Conservation (phyloP, 148 eudicot genomes). For the Mesembryanthemum crystallinum region DNA sequence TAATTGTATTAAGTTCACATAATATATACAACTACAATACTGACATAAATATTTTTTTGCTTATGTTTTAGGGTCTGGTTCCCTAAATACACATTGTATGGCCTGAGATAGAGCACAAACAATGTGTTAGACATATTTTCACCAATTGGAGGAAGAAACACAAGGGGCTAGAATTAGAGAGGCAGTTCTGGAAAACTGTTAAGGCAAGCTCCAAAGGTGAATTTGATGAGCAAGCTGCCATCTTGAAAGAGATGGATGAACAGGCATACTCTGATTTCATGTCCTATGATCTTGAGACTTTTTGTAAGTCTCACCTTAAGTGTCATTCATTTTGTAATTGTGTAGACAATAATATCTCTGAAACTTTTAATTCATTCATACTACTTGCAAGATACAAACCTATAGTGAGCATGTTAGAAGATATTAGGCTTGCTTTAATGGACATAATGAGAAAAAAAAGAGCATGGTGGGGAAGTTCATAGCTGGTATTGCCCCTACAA, state of each 20-base stretch:
- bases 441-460: not conserved
- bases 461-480: not conserved
- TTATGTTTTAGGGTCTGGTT: not conserved
- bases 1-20: too few relatives aligned
- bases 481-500: not conserved
- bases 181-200: not conserved
- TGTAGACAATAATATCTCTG: not conserved
- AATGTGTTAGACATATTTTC: not conserved
- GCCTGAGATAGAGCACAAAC: not conserved
- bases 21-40: too few relatives aligned
- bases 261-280: not conserved
- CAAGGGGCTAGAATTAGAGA: not conserved
- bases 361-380: not conserved
- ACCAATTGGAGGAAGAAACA: not conserved
- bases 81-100: not conserved
- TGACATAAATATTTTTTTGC: too few relatives aligned
- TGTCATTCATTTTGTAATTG: not conserved
- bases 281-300: not conserved
- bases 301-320: not conserved
- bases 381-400: not conserved
- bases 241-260: not conserved
- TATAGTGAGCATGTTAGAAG: not conserved
- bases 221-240: not conserved
- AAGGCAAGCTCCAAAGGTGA: not conserved
- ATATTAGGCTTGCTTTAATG: not conserved